phyloP scores from a whole-genome alignment of 2,329 filamentous ascomycete species.

The Coniochaeta prunicola region DNA sequence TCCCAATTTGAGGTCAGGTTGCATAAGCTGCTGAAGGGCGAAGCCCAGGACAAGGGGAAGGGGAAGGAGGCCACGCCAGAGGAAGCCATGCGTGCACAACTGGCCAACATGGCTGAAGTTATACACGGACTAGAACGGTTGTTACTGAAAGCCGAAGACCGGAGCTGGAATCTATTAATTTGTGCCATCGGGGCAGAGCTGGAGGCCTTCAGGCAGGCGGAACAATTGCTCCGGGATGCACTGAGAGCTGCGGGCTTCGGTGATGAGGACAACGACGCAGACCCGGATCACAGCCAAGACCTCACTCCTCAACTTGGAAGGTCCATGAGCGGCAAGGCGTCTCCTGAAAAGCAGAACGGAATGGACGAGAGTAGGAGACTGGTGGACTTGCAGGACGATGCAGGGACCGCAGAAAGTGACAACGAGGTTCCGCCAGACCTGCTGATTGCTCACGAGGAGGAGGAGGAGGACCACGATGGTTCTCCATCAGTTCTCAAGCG shows the following conservation, averaged over 20 bases:
- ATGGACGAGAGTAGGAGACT: slow-evolving; percentile 22
- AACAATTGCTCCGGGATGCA: slow-evolving; percentile 19
- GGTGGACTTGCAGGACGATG: slow-evolving; percentile 22
- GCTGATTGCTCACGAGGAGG: slow-evolving; percentile 22
- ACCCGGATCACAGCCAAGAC: slow-evolving; percentile 4
- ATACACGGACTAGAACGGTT: slow-evolving; percentile 47
- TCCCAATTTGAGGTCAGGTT: slow-evolving; percentile 59
- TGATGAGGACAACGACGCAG: slow-evolving; percentile 12
- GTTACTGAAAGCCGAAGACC: slow-evolving; percentile 47
- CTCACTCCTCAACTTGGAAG: slow-evolving; percentile 13
- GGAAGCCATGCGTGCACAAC: slow-evolving; percentile 34
- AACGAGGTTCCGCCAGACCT: slow-evolving; percentile 36
- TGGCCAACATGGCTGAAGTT: slow-evolving; percentile 49
- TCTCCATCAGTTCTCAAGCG: neutral
- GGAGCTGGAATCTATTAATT: slow-evolving; percentile 67
- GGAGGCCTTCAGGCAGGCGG: slow-evolving; percentile 24
- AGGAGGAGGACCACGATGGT: slow-evolving; percentile 11
- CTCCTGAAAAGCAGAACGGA: slow-evolving; percentile 5
- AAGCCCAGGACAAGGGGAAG: slow-evolving; percentile 14
- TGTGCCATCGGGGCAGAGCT: slow-evolving; percentile 64
- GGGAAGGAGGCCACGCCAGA: slow-evolving; percentile 23
- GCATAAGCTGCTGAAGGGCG: slow-evolving; percentile 42
- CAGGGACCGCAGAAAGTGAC: slow-evolving; percentile 16
- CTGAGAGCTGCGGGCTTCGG: slow-evolving; percentile 22
- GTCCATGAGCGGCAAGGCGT: slow-evolving; percentile 7